Conservation (phyloP, 2,329 filamentous ascomycete species). For the Colletotrichum siamense region DNA sequence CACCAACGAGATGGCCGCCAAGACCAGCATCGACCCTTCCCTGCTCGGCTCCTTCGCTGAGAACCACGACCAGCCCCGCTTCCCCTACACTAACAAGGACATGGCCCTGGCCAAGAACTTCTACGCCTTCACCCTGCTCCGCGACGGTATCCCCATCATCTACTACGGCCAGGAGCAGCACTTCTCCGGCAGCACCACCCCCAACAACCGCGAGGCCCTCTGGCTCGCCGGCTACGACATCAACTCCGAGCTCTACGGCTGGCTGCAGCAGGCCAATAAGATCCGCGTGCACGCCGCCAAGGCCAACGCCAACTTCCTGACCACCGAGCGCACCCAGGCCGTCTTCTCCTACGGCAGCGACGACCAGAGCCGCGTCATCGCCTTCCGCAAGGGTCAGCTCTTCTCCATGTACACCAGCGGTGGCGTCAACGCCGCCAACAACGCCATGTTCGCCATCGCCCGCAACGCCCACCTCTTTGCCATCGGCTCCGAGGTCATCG, state of each 20-base stretch:
- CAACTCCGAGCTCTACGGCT: conserved; percentile 50
- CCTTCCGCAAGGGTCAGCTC: conserved; percentile 20
- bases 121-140: conserved; percentile 64
- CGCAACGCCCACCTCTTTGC: conserved; percentile 40
- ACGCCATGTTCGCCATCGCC: conserved; percentile 36
- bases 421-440: conserved; percentile 35
- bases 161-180: conserved; percentile 73
- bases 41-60: conserved; percentile 52
- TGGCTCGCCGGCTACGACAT: conserved; percentile 58
- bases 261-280: conserved; percentile 52
- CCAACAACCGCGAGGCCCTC: conserved; percentile 60
- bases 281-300: conserved; percentile 39
- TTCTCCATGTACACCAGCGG: conserved; percentile 42
- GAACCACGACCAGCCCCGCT: conserved; percentile 63
- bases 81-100: conserved; percentile 55
- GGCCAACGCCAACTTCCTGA: conserved; percentile 5
- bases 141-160: conserved; percentile 66
- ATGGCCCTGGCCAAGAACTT: conserved; percentile 64
- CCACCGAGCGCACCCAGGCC: conserved; percentile 3
- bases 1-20: conserved; percentile 17
- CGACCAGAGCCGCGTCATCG: conserved; percentile 17
- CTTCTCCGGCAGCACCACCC: conserved; percentile 51
- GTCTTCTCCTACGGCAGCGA: conserved; percentile 10
- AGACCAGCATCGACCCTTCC: conserved; percentile 28
- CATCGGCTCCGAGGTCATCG: conserved; percentile 36